Conservation (phyloP, 768 basidiomycete genomes). For the Mycena sanguinolenta region DNA sequence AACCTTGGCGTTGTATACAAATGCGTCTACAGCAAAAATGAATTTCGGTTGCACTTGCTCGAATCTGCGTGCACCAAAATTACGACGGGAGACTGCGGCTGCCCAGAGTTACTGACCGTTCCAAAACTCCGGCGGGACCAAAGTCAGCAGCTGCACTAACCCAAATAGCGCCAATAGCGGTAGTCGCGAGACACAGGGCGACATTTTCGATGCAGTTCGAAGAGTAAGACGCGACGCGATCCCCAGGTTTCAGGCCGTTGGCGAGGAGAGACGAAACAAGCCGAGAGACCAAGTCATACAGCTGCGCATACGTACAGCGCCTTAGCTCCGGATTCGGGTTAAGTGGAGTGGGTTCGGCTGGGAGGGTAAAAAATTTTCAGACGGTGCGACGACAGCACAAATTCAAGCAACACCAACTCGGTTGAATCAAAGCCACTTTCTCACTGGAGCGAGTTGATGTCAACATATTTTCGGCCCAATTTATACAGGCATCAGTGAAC, state of each 20-base stretch:
- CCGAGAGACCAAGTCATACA: conserved; percentile 63
- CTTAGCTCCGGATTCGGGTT: conserved; percentile 59
- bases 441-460: conserved; percentile 68
- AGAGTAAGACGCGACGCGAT: conserved; percentile 83
- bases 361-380: conserved; percentile 38
- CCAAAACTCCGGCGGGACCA: conserved; percentile 81
- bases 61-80: conserved; percentile 56
- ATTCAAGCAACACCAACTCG: conserved; percentile 61
- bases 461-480: conserved; percentile 90
- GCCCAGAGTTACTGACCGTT: conserved; percentile 61
- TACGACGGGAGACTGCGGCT: neutral
- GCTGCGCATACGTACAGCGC: conserved; percentile 65
- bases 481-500: conserved; percentile 76
- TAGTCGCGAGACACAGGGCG: conserved; percentile 73
- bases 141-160: conserved; percentile 88
- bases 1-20: conserved; percentile 81
- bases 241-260: conserved; percentile 70
- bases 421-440: conserved; percentile 78
- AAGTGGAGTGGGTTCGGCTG: conserved; percentile 74
- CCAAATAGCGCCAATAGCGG: conserved; percentile 86
- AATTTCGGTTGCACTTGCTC: conserved; percentile 84
- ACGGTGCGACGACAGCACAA: conserved; percentile 27
- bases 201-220: conserved; percentile 85
- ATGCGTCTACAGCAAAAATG: conserved; percentile 80
- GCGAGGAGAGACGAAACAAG: conserved; percentile 68